phyloP scores from a whole-genome alignment of 2,329 filamentous ascomycete species.

The Colletotrichum musicola region DNA sequence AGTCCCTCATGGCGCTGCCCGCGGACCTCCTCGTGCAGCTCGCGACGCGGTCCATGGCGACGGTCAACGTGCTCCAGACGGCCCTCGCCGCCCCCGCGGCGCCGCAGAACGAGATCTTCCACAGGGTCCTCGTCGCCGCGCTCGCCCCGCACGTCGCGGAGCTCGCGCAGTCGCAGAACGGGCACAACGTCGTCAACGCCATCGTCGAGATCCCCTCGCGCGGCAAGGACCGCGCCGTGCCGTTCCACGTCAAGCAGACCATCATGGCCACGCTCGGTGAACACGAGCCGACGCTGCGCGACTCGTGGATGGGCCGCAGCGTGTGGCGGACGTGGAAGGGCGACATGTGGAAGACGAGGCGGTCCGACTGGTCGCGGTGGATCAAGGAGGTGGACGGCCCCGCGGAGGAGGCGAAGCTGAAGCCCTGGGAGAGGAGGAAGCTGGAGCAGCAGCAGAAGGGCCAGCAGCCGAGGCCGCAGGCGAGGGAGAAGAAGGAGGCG shows the following conservation, averaged over 20 bases:
- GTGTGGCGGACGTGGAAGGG: slow-evolving; percentile 71
- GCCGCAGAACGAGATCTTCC: slow-evolving; percentile 62
- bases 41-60: slow-evolving; percentile 66
- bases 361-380: slow-evolving; percentile 69
- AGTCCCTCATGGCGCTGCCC: slow-evolving; percentile 73
- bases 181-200: slow-evolving; percentile 64
- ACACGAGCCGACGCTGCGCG: slow-evolving; percentile 62
- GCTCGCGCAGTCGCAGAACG: slow-evolving; percentile 63
- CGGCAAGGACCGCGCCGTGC: slow-evolving; percentile 61
- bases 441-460: slow-evolving; percentile 32
- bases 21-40: slow-evolving; percentile 71
- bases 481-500: slow-evolving; percentile 1
- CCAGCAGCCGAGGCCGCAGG: slow-evolving; percentile 14
- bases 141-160: slow-evolving; percentile 59
- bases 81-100: slow-evolving; percentile 60
- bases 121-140: slow-evolving; percentile 65
- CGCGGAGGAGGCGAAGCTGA: slow-evolving; percentile 31
- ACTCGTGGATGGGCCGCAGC: slow-evolving; percentile 66
- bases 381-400: slow-evolving; percentile 61
- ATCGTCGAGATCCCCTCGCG: slow-evolving; percentile 64
- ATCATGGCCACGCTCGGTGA: slow-evolving; percentile 63
- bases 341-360: slow-evolving; percentile 67
- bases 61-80: slow-evolving; percentile 63
- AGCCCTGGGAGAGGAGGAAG: slow-evolving; percentile 38
- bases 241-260: slow-evolving; percentile 70